Percentiles rank a stretch among this genome's conserved stretches.
phyloP scores from a whole-genome alignment of 768 basidiomycete genomes.

The Tricholoma bakamatsutake region DNA sequence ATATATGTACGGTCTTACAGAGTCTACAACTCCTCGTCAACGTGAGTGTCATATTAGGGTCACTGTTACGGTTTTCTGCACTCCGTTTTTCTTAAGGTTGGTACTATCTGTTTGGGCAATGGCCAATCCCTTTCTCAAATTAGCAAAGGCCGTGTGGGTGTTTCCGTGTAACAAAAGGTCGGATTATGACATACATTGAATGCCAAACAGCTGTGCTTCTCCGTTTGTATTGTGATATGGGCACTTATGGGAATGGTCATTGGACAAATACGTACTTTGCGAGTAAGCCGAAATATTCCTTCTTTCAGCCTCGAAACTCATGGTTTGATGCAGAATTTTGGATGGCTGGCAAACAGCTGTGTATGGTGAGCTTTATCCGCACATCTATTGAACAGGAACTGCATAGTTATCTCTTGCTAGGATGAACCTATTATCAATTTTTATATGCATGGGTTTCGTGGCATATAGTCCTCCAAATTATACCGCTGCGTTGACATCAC shows the following conservation, averaged over 20 bases:
- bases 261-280: conserved; percentile 54
- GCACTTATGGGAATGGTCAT: conserved; percentile 48
- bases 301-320: neutral
- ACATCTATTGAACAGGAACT: neutral
- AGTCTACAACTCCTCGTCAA: conserved; percentile 52
- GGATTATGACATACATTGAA: neutral
- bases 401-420: conserved; percentile 20
- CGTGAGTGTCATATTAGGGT: conserved; percentile 24
- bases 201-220: conserved; percentile 46
- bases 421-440: conserved; percentile 52
- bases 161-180: too few species aligned
- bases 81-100: conserved; percentile 23
- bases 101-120: conserved; percentile 35
- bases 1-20: conserved; percentile 45
- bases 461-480: conserved; percentile 53
- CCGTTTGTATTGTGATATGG: conserved; percentile 54
- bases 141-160: conserved; percentile 34
- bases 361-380: conserved; percentile 26
- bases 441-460: conserved; percentile 56
- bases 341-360: conserved; percentile 42
- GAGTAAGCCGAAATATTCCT: conserved; percentile 17
- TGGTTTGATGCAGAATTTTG: conserved; percentile 8
- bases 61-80: neutral
- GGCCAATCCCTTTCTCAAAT: conserved; percentile 52
- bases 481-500: conserved; percentile 30